Conservation (phyloP, 176 grass and related monocot genomes). For the Eleusine indica region DNA sequence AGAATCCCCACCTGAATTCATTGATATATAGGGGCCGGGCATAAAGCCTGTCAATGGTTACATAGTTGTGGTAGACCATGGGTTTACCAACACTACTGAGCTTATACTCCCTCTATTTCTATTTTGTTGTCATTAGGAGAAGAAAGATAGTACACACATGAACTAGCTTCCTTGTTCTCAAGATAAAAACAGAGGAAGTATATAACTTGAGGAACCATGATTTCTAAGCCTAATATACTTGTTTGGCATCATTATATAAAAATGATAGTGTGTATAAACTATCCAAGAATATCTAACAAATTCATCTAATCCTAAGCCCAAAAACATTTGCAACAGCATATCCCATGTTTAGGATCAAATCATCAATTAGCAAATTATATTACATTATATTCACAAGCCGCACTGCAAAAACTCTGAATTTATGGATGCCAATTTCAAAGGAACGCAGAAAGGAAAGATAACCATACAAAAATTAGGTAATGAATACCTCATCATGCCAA, state of each 20-base stretch:
- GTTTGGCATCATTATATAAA: not conserved
- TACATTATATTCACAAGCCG: slow-evolving; percentile 3
- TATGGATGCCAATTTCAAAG: slow-evolving; percentile 25
- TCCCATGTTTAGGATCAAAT: not conserved
- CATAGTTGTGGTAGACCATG: too few relatives aligned
- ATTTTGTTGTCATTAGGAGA: not conserved
- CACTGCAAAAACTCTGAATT: not conserved
- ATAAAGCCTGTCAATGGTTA: too few relatives aligned
- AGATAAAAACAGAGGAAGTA: not conserved
- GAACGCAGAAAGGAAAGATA: slow-evolving; percentile 15
- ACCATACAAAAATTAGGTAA: slow-evolving; percentile 3
- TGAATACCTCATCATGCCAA: slow-evolving; percentile 86
- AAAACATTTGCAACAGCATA: not conserved
- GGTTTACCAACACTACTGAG: too few relatives aligned
- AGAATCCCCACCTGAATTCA: too few relatives aligned
- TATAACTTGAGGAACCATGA: not conserved
- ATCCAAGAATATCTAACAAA: not conserved
- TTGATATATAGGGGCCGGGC: too few relatives aligned
- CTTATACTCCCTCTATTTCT: not conserved
- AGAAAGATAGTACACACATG: not conserved
- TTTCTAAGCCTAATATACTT: not conserved
- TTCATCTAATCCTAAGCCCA: not conserved
- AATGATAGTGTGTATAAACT: not conserved
- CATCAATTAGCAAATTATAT: not conserved
- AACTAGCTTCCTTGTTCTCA: not conserved